Base-by-base conservation (phyloP, 345 rosid genomes). In the Gossypium herbaceum region DNA sequence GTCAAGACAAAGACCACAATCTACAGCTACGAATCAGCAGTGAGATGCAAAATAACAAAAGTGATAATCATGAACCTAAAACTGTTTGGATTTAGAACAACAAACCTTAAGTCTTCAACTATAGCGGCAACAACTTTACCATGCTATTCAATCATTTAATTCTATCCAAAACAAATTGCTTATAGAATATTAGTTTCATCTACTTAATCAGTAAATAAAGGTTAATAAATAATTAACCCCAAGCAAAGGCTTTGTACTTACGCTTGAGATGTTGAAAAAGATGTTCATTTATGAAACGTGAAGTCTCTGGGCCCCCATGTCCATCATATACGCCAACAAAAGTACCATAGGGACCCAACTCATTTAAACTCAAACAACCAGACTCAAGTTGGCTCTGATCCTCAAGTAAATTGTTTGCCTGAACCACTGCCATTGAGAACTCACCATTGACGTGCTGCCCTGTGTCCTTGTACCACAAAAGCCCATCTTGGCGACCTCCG, bases 311-410 rank as follows among this genome's bases (percentile, higher is more conserved):
- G 11, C 96, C 97, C 12, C 96, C 97, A 75, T 92, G 96, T 3
- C 97, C 97, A 77, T 92, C 97, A 70, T 92, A 92, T 73, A 92
- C 81, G 62, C 97, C 97, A 77, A 92, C 87, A 84, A 92, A 92
- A 76, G 97, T 92, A 76, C 97, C 97, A 68, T 47, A 88, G 22
- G 94, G 96, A 47, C 88, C 91, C 45, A 85, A 86, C 72, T 84
- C 87, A 12, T 76, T 77, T 22, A 82, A 65, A 79, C 88, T 83
- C 81, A 92, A 85, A 73, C 84, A 77, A 70, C 96, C 96, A 19
- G 97, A 90, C 86, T 90, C 97, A 73, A 92, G 66, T 87, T 92
- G 97, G 78, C 97, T 89, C 78, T 92, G 97, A 80, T 92, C 97
- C 88, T 92, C 97, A 2, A 90, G 96, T 73, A 92, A 84, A 83